Evolutionary conservation across 371 early-diverging fungal species (phyloP), one percentile per base, ranked within the genome.

Genomic region (Umbelopsis sp.): DNA sequence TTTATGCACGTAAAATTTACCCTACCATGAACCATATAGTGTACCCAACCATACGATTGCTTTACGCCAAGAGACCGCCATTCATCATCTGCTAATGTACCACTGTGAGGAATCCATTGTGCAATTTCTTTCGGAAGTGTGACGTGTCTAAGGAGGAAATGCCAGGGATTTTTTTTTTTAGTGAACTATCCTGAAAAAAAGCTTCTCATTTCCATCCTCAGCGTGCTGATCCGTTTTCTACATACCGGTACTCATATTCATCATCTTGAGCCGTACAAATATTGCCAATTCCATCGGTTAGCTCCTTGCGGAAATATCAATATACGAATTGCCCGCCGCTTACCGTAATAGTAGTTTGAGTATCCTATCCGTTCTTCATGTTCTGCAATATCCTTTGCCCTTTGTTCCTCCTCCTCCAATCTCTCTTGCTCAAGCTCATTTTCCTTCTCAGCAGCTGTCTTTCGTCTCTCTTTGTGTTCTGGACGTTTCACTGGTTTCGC

Each of bases 91-190:
- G 57, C 22, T 57, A 57, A 35, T 35, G 35, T 25, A 3, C 29
- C 57, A 5, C 29, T 35, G n/a, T 57, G 57, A 3, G 57, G 57
- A 25, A 57, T 35, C 57, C 57, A 57, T 35, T 57, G 57, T 18
- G 57, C 57, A 57, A 57, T 57, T 57, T 57, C 57, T 57, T 57
- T 57, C 3, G 57, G 57, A 1, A 57, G 57, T 16, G 57, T 57
- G 57, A 57, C 57, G 35, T 57, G 57, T 4, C 57, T 57, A 29
- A 57, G 35, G 35, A 18, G 25, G 12, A 29, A 51, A 0, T 7
- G 4, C 18, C 22, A 25, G 22, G 25, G 52, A 25, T 4, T 25
- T 25, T 11, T 22, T 5, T 18, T 12, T 25, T 12, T 9, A 51
- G 29, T 29, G 1, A 29, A 29, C 29, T 29, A 10, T 51, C 25